phyloP scores from a whole-genome alignment of 495 filamentous ascomycete genomes.

The Aspergillus affinis region DNA sequence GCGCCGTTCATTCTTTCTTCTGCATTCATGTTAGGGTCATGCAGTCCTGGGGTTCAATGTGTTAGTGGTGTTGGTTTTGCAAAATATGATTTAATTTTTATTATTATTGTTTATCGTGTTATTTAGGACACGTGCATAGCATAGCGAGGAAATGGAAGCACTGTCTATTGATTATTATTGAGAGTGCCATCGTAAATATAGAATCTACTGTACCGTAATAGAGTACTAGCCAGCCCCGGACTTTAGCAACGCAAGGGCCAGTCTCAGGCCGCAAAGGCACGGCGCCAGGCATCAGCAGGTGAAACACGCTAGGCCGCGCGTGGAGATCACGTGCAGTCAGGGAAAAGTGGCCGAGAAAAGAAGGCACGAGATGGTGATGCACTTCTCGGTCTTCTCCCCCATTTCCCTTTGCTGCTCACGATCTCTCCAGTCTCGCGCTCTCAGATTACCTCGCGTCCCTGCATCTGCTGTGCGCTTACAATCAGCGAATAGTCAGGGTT shows the following conservation, averaged over 20 bases:
- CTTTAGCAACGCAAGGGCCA: too few relatives aligned
- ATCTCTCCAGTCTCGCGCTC: too few relatives aligned
- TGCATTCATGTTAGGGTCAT: neutral
- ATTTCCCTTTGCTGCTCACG: neutral
- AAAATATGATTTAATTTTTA: too few relatives aligned
- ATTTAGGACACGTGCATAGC: too few relatives aligned
- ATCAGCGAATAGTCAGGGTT: slow-evolving; percentile 3
- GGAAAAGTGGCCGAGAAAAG: neutral
- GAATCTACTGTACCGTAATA: neutral
- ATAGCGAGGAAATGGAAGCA: too few relatives aligned
- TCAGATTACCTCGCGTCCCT: neutral
- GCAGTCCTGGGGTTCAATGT: neutral
- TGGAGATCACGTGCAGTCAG: slow-evolving; percentile 19
- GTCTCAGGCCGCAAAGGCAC: slow-evolving; percentile 3
- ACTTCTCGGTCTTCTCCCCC: neutral
- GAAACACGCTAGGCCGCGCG: slow-evolving; percentile 40
- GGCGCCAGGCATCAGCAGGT: slow-evolving; percentile 22
- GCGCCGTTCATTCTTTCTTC: neutral
- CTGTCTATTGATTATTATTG: neutral
- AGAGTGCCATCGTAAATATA: too few relatives aligned
- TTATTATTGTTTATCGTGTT: too few relatives aligned
- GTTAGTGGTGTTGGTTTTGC: too few relatives aligned
- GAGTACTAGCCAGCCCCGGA: neutral
- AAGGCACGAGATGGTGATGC: neutral
- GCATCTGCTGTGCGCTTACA: slow-evolving; percentile 1